Conservation (phyloP, 2,329 filamentous ascomycete species). For the Onygenales sp. region DNA sequence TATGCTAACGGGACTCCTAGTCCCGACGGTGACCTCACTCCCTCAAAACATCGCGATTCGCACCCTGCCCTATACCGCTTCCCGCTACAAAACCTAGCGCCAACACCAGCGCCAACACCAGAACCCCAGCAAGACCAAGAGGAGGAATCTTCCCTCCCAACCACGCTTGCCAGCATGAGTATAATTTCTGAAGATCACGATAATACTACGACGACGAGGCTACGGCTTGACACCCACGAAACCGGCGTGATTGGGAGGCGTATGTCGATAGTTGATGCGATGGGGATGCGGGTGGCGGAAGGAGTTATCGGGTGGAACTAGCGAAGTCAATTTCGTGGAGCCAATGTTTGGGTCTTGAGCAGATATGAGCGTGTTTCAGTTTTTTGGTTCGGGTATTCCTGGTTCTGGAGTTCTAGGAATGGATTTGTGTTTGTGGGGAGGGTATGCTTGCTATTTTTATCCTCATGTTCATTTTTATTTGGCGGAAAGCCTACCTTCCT, state of each 20-base stretch:
- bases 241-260: constrained; percentile 7
- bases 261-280: constrained; percentile 6
- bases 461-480: too few relatives aligned
- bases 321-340: neutral
- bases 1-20: neutral
- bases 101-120: neutral
- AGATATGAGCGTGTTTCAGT: neutral
- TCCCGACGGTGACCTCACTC: constrained; percentile 4
- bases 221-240: constrained; percentile 1
- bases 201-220: neutral
- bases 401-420: too few relatives aligned
- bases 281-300: constrained; percentile 4
- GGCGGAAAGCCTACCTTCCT: too few relatives aligned
- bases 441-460: too few relatives aligned
- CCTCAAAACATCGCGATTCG: neutral
- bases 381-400: neutral
- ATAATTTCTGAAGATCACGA: neutral
- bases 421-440: too few relatives aligned
- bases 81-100: neutral
- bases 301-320: constrained; percentile 6
- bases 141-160: neutral
- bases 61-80: constrained; percentile 1
- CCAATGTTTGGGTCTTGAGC: neutral
- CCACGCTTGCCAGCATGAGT: neutral
- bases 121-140: neutral